Base-by-base conservation (phyloP, 2,329 filamentous ascomycete species). In the Sporothrix inflata region DNA sequence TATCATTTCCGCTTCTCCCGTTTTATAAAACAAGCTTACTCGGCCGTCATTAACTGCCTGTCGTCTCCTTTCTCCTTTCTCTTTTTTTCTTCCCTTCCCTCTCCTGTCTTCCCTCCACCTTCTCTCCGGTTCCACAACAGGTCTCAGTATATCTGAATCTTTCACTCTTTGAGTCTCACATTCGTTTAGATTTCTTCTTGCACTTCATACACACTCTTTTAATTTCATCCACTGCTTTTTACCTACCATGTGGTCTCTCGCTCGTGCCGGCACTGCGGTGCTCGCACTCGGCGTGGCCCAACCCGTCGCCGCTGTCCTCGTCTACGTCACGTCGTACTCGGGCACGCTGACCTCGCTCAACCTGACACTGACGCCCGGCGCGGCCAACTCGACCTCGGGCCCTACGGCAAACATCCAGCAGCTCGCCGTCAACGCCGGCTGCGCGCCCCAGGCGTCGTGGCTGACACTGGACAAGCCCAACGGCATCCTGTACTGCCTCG, bases 371-470 rank as follows among this genome's bases (percentile, higher is more conserved):
- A 75, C 76, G 24, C 74, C 70, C 63, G 74, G 73, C 75, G 74
- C 74, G 72, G 75, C 71, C 71, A 73, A 51, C 5, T 38, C 66
- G 24, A 57, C 65, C 12, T 47, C 45, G 19, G 27, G 45, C 45
- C 65, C 40, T 8, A 53, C 24, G 42, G 76, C 79, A 74, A 76
- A 76, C 71, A 83, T 90, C 73, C 79, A 81, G 75, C 77, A 79
- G 24, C 79, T 85, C 21, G 82, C 83, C 69, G 79, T 79, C 3
- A 83, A 82, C 27, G 82, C 81, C 69, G 81, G 80, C 45, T 91
- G 89, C 79, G 86, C 83, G 11, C 79, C 82, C 1, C 86, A 84
- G 73, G 86, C 89, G 5, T 86, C 88, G 12, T 92, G 89, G 89
- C 80, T 91, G 72, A 86, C 87, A 24, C 82, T 89, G 24, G 86